A percentile compares a stretch with the other conserved stretches of the same genome.
phyloP scores from a whole-genome alignment of 768 basidiomycete species.

The Panellus pusillus region DNA sequence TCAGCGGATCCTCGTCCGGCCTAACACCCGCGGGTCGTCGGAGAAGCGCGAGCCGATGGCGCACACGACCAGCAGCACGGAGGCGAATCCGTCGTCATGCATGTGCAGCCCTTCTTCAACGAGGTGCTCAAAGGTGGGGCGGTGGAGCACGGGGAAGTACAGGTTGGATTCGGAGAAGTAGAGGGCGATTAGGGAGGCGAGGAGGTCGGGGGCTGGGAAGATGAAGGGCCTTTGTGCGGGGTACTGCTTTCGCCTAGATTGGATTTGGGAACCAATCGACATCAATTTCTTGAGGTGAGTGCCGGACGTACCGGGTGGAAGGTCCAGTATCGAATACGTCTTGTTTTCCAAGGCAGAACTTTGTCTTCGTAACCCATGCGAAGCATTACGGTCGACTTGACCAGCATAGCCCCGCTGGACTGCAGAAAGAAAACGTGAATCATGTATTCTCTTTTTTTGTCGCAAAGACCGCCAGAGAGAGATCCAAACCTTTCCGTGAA shows the following conservation, averaged over 20 bases:
- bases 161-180: constrained; percentile 63
- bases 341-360: neutral
- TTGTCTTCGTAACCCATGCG: constrained; percentile 4
- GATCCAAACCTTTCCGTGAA: neutral
- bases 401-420: constrained; percentile 1
- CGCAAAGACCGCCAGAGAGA: too few relatives aligned
- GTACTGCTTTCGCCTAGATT: neutral
- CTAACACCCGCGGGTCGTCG: constrained; percentile 49
- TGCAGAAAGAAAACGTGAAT: neutral
- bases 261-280: too few relatives aligned
- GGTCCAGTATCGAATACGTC: constrained; percentile 3
- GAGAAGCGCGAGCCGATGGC: constrained; percentile 62
- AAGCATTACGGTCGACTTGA: constrained; percentile 2
- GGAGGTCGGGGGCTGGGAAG: constrained; percentile 57
- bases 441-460: too few relatives aligned
- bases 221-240: constrained; percentile 21
- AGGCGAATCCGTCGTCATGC: too few relatives aligned
- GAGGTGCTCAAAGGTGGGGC: constrained; percentile 60
- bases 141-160: constrained; percentile 69
- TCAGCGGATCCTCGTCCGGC: constrained; percentile 25
- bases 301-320: neutral
- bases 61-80: constrained; percentile 69
- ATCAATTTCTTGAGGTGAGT: too few relatives aligned
- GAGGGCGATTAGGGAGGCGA: constrained; percentile 51
- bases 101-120: too few relatives aligned